Evolutionary conservation across 2,329 filamentous ascomycete species (phyloP).

Genomic region (Beauveria asiatica): DNA sequence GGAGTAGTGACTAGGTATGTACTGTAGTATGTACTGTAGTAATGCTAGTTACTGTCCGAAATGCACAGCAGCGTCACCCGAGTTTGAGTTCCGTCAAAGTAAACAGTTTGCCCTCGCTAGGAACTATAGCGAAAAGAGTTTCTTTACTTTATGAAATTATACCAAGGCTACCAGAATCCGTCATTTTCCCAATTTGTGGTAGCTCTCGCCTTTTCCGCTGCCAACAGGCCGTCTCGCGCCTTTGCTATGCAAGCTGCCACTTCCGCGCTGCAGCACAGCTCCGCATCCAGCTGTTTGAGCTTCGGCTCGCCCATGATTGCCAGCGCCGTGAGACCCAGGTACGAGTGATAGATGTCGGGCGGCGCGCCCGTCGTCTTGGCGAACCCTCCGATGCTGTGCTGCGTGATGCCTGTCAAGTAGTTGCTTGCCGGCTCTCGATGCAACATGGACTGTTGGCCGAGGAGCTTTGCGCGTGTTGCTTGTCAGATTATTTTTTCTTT

Average conservation of each 20-base stretch:
- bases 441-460: slow-evolving; percentile 50
- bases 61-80: too few relatives aligned
- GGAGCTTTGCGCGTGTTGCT: slow-evolving; percentile 35
- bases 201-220: slow-evolving; percentile 8
- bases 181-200: slow-evolving; percentile 15
- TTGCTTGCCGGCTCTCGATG: slow-evolving; percentile 53
- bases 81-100: too few relatives aligned
- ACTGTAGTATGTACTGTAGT: too few relatives aligned
- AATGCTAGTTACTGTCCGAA: too few relatives aligned
- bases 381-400: slow-evolving; percentile 79
- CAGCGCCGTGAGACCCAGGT: slow-evolving; percentile 75
- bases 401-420: slow-evolving; percentile 77
- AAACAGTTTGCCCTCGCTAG: too few relatives aligned
- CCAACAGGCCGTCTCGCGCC: slow-evolving; percentile 33
- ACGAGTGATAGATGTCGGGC: slow-evolving; percentile 81
- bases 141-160: too few relatives aligned
- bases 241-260: slow-evolving; percentile 41
- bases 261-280: slow-evolving; percentile 64
- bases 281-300: slow-evolving; percentile 63
- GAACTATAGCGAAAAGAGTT: too few relatives aligned
- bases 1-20: too few relatives aligned
- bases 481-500: background rate
- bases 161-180: slow-evolving; percentile 18
- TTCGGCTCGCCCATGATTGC: slow-evolving; percentile 62
- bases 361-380: slow-evolving; percentile 60